These are phyloP conservation scores for Exophiala aquamarina DNA, from an alignment of 2,329 filamentous ascomycete genomes.

Conservation along the genomic window DNA sequence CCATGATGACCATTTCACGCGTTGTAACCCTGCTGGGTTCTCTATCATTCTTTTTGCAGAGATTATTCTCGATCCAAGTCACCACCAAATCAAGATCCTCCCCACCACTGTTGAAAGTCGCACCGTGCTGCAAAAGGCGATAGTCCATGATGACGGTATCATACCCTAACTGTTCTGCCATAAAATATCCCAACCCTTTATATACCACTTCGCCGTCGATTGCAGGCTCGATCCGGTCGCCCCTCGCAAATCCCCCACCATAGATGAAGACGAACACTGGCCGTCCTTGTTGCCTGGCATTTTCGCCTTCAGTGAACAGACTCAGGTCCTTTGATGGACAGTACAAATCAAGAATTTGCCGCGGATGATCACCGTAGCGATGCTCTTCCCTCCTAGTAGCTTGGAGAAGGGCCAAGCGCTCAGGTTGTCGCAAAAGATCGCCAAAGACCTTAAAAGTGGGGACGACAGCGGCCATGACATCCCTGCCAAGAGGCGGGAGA, in stretches of 20 bases:
- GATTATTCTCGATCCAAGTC: slow-evolving; percentile 35
- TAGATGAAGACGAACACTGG: slow-evolving; percentile 44
- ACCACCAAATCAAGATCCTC: slow-evolving; percentile 38
- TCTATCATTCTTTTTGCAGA: slow-evolving; percentile 25
- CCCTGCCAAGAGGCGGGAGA: no score
- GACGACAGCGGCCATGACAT: no score
- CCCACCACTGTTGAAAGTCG: slow-evolving; percentile 41
- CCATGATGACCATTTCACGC: slow-evolving; percentile 40
- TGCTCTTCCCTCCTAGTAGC: no score
- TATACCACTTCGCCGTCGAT: slow-evolving; percentile 31
- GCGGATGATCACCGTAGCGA: no score
- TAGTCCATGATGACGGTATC: slow-evolving; percentile 41
- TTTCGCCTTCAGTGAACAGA: no score
- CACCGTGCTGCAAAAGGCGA: slow-evolving; percentile 39
- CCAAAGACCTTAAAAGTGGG: no score
- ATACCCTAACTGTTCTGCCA: slow-evolving; percentile 36
- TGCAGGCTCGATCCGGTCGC: slow-evolving; percentile 32
- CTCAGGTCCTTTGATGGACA: no score
- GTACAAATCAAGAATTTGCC: no score
- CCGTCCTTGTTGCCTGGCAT: no score
- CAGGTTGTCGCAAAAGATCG: no score
- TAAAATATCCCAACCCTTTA: slow-evolving; percentile 40
- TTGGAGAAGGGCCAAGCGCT: neutral
- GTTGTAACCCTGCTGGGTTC: neutral
- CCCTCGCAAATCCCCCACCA: slow-evolving; percentile 39